Percentiles rank a stretch among this genome's conserved stretches.
phyloP scores from a whole-genome alignment of 2,329 filamentous ascomycete genomes.

The Alternaria gansuensis region DNA sequence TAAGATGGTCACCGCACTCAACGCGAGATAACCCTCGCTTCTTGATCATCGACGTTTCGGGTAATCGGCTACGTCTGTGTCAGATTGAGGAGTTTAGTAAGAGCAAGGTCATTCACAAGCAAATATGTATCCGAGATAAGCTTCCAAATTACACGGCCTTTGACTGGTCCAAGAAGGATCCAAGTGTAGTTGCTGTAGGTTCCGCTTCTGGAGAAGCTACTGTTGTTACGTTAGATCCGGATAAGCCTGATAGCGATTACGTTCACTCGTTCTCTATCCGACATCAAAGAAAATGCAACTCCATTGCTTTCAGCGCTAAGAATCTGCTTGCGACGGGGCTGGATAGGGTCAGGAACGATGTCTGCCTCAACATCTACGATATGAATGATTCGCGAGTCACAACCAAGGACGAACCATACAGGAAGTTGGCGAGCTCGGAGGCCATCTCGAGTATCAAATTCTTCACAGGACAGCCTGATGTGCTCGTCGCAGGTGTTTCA shows the following conservation, averaged over 20 bases:
- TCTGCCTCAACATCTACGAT: slow-evolving; percentile 85
- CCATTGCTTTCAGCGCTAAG: slow-evolving; percentile 80
- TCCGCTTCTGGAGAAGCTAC: slow-evolving; percentile 79
- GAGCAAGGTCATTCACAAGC: slow-evolving; percentile 60
- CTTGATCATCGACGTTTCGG: slow-evolving; percentile 68
- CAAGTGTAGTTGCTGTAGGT: slow-evolving; percentile 76
- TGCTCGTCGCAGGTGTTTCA: slow-evolving; percentile 78
- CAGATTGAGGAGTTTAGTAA: slow-evolving; percentile 55
- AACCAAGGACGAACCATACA: slow-evolving; percentile 62
- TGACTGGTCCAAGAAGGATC: slow-evolving; percentile 69
- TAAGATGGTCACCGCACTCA: slow-evolving; percentile 70
- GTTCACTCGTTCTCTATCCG: slow-evolving; percentile 75
- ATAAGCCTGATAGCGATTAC: slow-evolving; percentile 53
- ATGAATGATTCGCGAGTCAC: slow-evolving; percentile 66
- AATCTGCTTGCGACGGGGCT: slow-evolving; percentile 77
- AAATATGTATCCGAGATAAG: slow-evolving; percentile 63
- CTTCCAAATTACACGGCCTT: slow-evolving; percentile 70
- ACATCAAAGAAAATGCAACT: slow-evolving; percentile 79
- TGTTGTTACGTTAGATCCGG: slow-evolving; percentile 75
- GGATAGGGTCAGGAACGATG: slow-evolving; percentile 81
- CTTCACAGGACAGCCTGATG: slow-evolving; percentile 78
- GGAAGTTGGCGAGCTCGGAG: slow-evolving; percentile 68
- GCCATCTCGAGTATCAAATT: slow-evolving; percentile 86
- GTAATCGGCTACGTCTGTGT: slow-evolving; percentile 67
- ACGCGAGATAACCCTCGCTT: slow-evolving; percentile 63